Evolutionary conservation across 2,329 filamentous ascomycete species (phyloP).

Genomic region (Lachnellula arida): DNA sequence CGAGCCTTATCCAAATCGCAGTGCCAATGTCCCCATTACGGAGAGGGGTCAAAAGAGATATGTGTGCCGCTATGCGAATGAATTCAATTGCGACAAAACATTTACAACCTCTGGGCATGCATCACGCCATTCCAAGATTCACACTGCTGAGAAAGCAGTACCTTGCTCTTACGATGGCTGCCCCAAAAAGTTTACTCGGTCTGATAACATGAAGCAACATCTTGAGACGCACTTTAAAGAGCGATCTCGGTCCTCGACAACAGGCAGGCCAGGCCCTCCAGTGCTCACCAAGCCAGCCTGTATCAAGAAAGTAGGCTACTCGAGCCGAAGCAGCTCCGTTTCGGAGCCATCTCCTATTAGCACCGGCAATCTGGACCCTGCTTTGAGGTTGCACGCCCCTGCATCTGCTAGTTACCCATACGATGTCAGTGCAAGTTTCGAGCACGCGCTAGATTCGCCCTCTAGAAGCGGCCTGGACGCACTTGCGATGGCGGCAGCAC

Average conservation of each 20-base stretch:
- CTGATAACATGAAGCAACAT: conserved; percentile 87
- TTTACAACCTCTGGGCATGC: conserved; percentile 83
- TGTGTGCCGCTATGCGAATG: conserved; percentile 68
- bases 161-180: conserved; percentile 64
- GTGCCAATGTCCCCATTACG: background rate
- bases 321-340: background rate
- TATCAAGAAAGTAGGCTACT: conserved; percentile 24
- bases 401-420: background rate
- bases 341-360: background rate
- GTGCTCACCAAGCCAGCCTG: conserved; percentile 23
- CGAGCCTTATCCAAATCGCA: conserved; percentile 13
- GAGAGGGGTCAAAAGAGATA: conserved; percentile 53
- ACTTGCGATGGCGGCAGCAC: background rate
- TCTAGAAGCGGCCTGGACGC: background rate
- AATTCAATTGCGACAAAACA: conserved; percentile 68
- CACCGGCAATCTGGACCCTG: background rate
- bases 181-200: conserved; percentile 74
- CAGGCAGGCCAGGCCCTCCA: conserved; percentile 17
- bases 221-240: conserved; percentile 70
- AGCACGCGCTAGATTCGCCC: background rate
- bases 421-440: background rate
- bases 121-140: conserved; percentile 80
- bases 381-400: background rate
- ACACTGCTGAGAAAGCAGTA: conserved; percentile 75
- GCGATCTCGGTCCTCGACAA: conserved; percentile 23